A percentile compares a stretch with the other conserved stretches of the same genome.
Evolutionary conservation across 768 basidiomycete genomes (phyloP).

Genomic region (Hydnum rufescens): DNA sequence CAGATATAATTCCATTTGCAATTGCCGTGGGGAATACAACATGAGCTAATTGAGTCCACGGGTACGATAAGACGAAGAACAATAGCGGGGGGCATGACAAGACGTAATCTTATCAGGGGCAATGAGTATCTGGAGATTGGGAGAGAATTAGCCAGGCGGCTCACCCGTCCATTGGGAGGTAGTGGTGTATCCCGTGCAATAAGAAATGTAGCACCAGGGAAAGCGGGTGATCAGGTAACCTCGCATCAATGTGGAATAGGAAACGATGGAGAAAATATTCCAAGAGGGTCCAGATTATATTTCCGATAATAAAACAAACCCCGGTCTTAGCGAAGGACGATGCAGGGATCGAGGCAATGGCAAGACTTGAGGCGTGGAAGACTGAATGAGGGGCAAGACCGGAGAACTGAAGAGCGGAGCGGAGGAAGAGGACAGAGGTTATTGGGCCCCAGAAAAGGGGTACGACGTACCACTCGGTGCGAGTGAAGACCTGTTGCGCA

Average conservation of each 20-base stretch:
- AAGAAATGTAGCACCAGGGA: slow-evolving; percentile 80
- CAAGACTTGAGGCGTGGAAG: slow-evolving; percentile 12
- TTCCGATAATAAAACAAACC: slow-evolving; percentile 63
- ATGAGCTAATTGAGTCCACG: slow-evolving; percentile 77
- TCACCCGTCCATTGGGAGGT: slow-evolving; percentile 87
- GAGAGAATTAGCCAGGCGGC: slow-evolving; percentile 11
- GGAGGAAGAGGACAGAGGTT: slow-evolving; percentile 51
- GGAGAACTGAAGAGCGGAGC: slow-evolving; percentile 68
- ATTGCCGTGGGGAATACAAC: slow-evolving; percentile 59
- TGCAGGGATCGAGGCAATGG: slow-evolving; percentile 28
- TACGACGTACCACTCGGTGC: slow-evolving; percentile 86
- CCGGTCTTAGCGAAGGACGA: slow-evolving; percentile 34
- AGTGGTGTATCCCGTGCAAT: slow-evolving; percentile 92
- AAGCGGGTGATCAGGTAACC: slow-evolving; percentile 62
- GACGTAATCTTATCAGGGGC: slow-evolving; percentile 42
- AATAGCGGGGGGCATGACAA: slow-evolving; percentile 93
- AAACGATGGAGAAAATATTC: slow-evolving; percentile 91
- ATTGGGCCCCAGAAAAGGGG: slow-evolving; percentile 88
- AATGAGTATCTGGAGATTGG: neutral
- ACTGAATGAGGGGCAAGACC: slow-evolving; percentile 42
- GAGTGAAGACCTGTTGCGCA: slow-evolving; percentile 41
- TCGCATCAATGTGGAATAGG: slow-evolving; percentile 85
- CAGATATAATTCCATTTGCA: slow-evolving; percentile 84
- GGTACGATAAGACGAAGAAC: slow-evolving; percentile 56
- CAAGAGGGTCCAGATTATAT: slow-evolving; percentile 81